Conservation (phyloP, 2,329 filamentous ascomycete species). For the Pezicula neosporulosa region DNA sequence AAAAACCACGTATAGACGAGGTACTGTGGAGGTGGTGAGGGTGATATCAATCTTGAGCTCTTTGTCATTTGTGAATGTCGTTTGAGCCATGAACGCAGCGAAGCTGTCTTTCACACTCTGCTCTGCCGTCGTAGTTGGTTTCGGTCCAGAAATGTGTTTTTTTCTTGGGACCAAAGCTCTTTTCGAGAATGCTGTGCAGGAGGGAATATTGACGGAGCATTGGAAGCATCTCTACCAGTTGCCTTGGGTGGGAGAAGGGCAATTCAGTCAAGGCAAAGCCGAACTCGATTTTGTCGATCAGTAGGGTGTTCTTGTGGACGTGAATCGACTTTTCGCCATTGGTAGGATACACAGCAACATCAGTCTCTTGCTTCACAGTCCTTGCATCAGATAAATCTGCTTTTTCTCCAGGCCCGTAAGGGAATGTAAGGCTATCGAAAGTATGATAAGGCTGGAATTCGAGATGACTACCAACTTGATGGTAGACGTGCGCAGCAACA, state of each 20-base stretch:
- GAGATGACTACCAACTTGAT: slow-evolving; percentile 54
- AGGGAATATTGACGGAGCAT: slow-evolving; percentile 73
- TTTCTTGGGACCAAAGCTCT: slow-evolving; percentile 47
- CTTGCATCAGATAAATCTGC: slow-evolving; percentile 54
- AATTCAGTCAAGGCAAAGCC: slow-evolving; percentile 64
- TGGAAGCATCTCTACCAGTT: slow-evolving; percentile 72
- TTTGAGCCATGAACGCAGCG: slow-evolving; percentile 23
- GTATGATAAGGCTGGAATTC: slow-evolving; percentile 48
- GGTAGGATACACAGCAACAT: slow-evolving; percentile 37
- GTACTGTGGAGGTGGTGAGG: slow-evolving; percentile 23
- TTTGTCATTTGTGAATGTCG: slow-evolving; percentile 2
- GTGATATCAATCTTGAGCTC: slow-evolving; percentile 22
- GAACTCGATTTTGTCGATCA: slow-evolving; percentile 70
- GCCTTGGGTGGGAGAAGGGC: slow-evolving; percentile 74
- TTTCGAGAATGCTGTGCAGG: slow-evolving; percentile 59
- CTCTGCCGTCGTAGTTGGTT: slow-evolving; percentile 1
- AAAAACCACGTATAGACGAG: slow-evolving; percentile 24
- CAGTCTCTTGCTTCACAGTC: slow-evolving; percentile 46
- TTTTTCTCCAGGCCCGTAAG: slow-evolving; percentile 39
- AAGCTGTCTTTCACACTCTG: slow-evolving; percentile 24
- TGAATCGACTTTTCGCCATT: slow-evolving; percentile 20
- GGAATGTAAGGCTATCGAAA: slow-evolving; percentile 49
- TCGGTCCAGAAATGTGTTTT: not conserved
- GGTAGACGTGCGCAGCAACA: slow-evolving; percentile 60
- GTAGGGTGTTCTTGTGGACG: slow-evolving; percentile 57